Base-by-base conservation (phyloP, 164 flowering plant species). In the Aristolochia contorta region DNA sequence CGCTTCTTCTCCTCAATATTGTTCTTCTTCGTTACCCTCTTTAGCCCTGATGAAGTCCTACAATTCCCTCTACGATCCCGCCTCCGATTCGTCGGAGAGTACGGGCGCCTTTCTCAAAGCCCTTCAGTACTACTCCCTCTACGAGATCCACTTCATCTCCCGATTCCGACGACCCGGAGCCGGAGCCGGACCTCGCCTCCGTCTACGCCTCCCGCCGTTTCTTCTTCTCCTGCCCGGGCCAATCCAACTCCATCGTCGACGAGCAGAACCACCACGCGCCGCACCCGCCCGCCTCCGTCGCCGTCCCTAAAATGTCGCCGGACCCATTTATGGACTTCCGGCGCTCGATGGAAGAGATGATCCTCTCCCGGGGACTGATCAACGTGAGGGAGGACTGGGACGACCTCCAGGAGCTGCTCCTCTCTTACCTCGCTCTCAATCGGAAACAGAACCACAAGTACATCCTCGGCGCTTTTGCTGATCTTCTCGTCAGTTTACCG, bases 331-430 rank as follows among this genome's bases (percentile, higher is more conserved):
- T 54, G 57, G 98, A 89, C 65, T 89, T 92, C 78, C 71, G 91
- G 58, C 74, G 78, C 33, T 92, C 98, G 21, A 92, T 92, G 98
- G 84, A 89, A 66, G 98, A 92, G 72, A 92, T 92, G 95, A 89
- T 87, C 71, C 93, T 82, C 49, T 84, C 91, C 9, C 49, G 79
- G 33, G 65, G 70, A 9, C 21, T 68, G 3, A 27, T 2, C 22
- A 51, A 14, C 30, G 78, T 61, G 2, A 67, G 52, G 48, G 62
- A 47, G 0, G 72, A 78, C 56, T 77, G 84, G 82, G 91, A 79
- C 18, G 77, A 71, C 53, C 71, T 86, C 69, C 89, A 85, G 48
- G 87, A 83, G 71, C 69, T 89, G 37, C 81, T 86, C 47, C 49
- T 78, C 16, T 84, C 89, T 54, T 87, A 83, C 63, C 80, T 89